Evolutionary conservation across 1,139 yeast genomes (phyloP).

Genomic region (Geotrichum macrosporum): DNA sequence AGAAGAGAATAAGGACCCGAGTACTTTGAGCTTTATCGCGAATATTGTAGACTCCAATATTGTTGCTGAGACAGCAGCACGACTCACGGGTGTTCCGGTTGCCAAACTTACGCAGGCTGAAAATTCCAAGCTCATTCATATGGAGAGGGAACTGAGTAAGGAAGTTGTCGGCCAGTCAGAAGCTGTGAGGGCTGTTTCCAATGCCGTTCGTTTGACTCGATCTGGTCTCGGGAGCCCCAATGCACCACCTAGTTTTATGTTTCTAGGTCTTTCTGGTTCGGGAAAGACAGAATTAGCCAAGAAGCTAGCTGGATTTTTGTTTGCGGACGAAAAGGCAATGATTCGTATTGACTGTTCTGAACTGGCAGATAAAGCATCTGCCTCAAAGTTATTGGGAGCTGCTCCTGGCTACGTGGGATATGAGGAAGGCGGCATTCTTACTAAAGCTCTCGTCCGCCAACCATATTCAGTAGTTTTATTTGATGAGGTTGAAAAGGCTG

Average conservation of each 20-base stretch:
- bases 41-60: conserved; percentile 91
- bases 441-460: conserved; percentile 81
- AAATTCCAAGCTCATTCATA: conserved; percentile 82
- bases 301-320: conserved; percentile 89
- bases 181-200: conserved; percentile 92
- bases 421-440: conserved; percentile 93
- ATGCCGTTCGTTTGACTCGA: conserved; percentile 85
- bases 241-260: conserved; percentile 92
- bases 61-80: conserved; percentile 94
- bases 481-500: conserved; percentile 97
- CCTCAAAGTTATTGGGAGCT: conserved; percentile 89
- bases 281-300: conserved; percentile 97
- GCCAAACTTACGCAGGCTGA: conserved; percentile 91
- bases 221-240: conserved; percentile 93
- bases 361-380: conserved; percentile 88
- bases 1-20: conserved; percentile 54
- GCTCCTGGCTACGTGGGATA: conserved; percentile 98
- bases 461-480: conserved; percentile 92
- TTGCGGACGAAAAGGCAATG: conserved; percentile 93
- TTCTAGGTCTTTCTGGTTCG: conserved; percentile 91
- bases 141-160: conserved; percentile 79
- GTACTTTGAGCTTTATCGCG: conserved; percentile 58
- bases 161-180: conserved; percentile 93
- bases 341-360: conserved; percentile 97
- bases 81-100: conserved; percentile 94